These are phyloP conservation scores for Cornus controversa DNA, from an alignment of 148 eudicot species.

Conservation along the genomic window DNA sequence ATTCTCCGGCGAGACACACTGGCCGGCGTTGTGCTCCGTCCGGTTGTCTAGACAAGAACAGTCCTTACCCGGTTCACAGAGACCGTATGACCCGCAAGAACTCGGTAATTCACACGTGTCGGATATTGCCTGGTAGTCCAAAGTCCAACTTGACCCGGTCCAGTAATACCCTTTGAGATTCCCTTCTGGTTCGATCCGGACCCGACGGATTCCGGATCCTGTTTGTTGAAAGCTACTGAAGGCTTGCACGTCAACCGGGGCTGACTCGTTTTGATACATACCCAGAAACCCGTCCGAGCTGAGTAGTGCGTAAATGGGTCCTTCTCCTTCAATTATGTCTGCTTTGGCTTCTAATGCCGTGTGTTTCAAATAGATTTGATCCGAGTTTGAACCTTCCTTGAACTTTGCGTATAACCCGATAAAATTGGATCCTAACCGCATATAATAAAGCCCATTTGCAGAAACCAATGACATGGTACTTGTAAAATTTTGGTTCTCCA, in stretches of 20 bases:
- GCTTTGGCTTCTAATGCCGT: conserved; percentile 68
- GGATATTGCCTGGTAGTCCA: conserved; percentile 73
- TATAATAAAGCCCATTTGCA: conserved; percentile 58
- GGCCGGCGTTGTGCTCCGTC: conserved; percentile 36
- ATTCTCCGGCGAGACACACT: conserved; percentile 32
- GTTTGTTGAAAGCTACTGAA: conserved; percentile 65
- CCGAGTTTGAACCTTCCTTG: conserved; percentile 19
- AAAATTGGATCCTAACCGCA: conserved; percentile 72
- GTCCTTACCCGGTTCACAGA: conserved; percentile 56
- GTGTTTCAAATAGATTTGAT: conserved; percentile 66
- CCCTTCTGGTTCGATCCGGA: conserved; percentile 73
- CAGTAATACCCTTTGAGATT: conserved; percentile 81
- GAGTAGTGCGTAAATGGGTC: conserved; percentile 56
- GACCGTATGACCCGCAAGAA: conserved; percentile 73
- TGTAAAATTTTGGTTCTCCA: conserved; percentile 85
- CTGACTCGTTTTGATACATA: conserved; percentile 70
- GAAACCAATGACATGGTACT: conserved; percentile 69
- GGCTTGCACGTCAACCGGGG: conserved; percentile 64
- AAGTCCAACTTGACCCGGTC: conserved; percentile 68
- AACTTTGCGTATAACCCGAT: conserved; percentile 68
- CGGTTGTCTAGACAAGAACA: conserved; percentile 69
- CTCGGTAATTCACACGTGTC: conserved; percentile 75
- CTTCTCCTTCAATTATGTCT: conserved; percentile 41
- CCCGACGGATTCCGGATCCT: conserved; percentile 49
- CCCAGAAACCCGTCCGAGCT: conserved; percentile 79